These are phyloP conservation scores for Lentinula boryana DNA, from an alignment of 768 basidiomycete species.

Conservation along the genomic window DNA sequence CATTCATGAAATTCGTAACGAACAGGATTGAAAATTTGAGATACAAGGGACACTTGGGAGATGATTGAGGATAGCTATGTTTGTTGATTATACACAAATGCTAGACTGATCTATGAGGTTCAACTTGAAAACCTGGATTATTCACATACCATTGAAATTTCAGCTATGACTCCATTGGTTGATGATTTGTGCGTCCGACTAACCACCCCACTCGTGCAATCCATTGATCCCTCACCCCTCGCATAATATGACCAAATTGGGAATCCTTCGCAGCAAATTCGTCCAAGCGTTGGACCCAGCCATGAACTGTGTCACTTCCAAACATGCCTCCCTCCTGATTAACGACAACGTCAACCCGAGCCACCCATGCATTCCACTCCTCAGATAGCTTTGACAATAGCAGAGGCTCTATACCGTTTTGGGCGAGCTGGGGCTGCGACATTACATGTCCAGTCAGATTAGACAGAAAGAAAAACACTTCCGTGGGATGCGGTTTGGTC, in stretches of 20 bases:
- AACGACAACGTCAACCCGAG: conserved; percentile 60
- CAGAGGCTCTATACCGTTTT: conserved; percentile 48
- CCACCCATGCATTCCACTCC: conserved; percentile 79
- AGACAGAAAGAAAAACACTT: conserved; percentile 68
- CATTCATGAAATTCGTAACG: not conserved
- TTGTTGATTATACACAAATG: not conserved
- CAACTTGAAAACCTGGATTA: not conserved
- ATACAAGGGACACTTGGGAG: not conserved
- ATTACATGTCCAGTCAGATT: conserved; percentile 63
- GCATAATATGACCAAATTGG: conserved; percentile 31
- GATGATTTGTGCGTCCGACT: conserved; percentile 41
- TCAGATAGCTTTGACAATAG: conserved; percentile 59
- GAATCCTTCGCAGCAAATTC: conserved; percentile 47
- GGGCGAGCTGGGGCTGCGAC: conserved; percentile 62
- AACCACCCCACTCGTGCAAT: conserved; percentile 75
- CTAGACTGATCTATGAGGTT: not conserved
- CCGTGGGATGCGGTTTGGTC: conserved; percentile 65
- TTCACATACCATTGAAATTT: not conserved
- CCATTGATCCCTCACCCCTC: conserved; percentile 52
- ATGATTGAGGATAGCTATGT: not conserved
- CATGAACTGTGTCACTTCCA: conserved; percentile 58
- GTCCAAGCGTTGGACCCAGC: conserved; percentile 68
- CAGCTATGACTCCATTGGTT: conserved; percentile 29
- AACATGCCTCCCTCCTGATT: conserved; percentile 79
- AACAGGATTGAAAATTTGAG: not conserved